Evolutionary conservation across 768 basidiomycete genomes (phyloP).

Genomic region (Phlebiopsis flavidoalba): DNA sequence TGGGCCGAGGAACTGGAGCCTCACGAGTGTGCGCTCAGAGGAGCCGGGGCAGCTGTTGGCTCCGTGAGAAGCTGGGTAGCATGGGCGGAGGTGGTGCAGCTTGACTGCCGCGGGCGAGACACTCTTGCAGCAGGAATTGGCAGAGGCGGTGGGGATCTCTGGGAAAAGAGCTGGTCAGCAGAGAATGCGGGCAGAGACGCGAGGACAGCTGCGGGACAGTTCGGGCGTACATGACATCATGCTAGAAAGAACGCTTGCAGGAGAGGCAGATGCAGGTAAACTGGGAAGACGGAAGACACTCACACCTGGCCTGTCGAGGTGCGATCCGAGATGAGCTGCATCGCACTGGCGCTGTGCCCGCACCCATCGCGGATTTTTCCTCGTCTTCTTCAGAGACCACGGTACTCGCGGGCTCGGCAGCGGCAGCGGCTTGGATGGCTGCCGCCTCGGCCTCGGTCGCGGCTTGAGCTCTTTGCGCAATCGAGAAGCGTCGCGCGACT

Average conservation of each 20-base stretch:
- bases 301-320: conserved; percentile 27
- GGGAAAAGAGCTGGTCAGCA: not conserved
- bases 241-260: not conserved
- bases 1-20: conserved; percentile 16
- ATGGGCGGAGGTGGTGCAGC: conserved; percentile 25
- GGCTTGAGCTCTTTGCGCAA: not conserved
- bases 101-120: conserved; percentile 22
- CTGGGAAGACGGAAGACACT: conserved; percentile 8
- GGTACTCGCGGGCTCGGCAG: not conserved
- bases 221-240: conserved; percentile 1
- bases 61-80: conserved; percentile 16
- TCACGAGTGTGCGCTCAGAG: conserved; percentile 10
- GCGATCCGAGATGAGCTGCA: conserved; percentile 22
- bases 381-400: not conserved
- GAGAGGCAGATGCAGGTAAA: not conserved
- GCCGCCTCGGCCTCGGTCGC: conserved; percentile 11
- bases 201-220: not conserved
- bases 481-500: conserved; percentile 20
- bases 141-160: conserved; percentile 26
- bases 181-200: not conserved
- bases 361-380: conserved; percentile 21
- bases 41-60: conserved; percentile 6
- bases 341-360: conserved; percentile 14
- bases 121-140: conserved; percentile 27
- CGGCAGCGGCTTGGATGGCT: conserved; percentile 4